Conservation (phyloP, 2,329 filamentous ascomycete species). For the Penicillium vulpinum region DNA sequence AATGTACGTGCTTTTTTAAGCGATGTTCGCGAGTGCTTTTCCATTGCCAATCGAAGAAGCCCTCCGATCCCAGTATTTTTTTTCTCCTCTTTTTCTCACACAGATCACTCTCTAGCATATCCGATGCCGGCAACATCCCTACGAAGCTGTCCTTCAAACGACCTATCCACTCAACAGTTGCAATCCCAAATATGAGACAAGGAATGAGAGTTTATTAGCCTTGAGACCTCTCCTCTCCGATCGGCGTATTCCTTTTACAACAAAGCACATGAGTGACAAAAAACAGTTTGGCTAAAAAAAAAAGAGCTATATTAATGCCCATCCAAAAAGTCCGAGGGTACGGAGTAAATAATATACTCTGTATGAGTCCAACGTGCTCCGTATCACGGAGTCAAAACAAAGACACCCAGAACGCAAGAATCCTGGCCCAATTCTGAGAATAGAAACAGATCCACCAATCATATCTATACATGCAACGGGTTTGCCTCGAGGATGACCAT, state of each 20-base stretch:
- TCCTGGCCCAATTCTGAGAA: background rate
- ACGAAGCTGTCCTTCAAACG: background rate
- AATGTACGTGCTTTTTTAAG: background rate
- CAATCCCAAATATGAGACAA: background rate
- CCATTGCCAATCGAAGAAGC: background rate
- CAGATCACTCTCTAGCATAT: background rate
- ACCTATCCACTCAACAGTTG: background rate
- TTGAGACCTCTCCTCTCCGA: background rate
- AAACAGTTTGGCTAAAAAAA: background rate
- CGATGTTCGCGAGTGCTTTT: background rate
- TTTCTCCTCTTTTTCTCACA: background rate
- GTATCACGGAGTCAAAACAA: no score
- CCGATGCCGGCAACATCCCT: background rate
- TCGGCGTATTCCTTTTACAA: background rate
- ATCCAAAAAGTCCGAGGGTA: background rate
- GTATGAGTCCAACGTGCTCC: background rate
- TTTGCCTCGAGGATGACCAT: conserved; percentile 1
- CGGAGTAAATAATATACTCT: no score
- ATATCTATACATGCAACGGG: background rate
- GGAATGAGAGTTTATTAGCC: background rate
- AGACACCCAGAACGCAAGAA: background rate
- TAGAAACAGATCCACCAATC: background rate
- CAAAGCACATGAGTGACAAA: background rate
- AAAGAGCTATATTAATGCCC: background rate
- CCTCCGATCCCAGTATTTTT: no score